Evolutionary conservation across 2,329 filamentous ascomycete species (phyloP).

Genomic region (Sphaceloma murrayae): DNA sequence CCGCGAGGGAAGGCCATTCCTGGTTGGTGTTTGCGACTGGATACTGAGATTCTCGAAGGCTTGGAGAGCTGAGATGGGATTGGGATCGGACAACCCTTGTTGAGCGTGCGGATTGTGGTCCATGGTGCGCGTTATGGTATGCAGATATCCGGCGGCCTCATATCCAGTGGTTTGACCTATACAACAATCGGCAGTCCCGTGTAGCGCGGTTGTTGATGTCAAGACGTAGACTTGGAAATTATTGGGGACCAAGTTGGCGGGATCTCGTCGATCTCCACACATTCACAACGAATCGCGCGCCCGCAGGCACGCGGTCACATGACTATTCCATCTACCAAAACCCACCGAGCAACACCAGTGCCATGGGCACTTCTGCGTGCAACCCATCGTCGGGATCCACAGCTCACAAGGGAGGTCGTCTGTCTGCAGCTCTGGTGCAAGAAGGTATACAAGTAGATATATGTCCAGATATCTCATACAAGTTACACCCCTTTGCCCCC

Average conservation of each 20-base stretch:
- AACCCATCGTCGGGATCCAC: too few species aligned
- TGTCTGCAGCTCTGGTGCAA: neutral
- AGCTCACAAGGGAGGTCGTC: too few species aligned
- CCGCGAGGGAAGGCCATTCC: neutral
- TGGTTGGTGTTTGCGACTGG: slow-evolving; percentile 6
- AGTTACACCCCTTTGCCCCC: slow-evolving; percentile 1
- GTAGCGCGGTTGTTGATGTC: too few species aligned
- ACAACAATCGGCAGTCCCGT: too few species aligned
- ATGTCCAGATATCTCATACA: slow-evolving; percentile 10
- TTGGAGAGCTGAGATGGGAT: slow-evolving; percentile 6
- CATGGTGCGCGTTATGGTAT: neutral
- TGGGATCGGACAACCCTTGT: neutral
- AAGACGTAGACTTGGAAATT: too few species aligned
- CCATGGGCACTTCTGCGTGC: too few species aligned
- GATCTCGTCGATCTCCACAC: too few species aligned
- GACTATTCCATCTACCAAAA: too few species aligned
- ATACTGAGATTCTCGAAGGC: slow-evolving; percentile 13
- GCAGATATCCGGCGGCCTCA: slow-evolving; percentile 6
- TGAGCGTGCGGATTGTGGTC: slow-evolving; percentile 5
- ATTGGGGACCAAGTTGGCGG: too few species aligned
- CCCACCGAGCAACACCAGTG: too few species aligned
- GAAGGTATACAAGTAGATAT: neutral
- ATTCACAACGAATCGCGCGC: too few species aligned
- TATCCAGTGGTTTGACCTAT: neutral
- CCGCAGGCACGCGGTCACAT: too few species aligned